phyloP scores from a whole-genome alignment of 495 filamentous ascomycete species.

The Daldinia grandis region DNA sequence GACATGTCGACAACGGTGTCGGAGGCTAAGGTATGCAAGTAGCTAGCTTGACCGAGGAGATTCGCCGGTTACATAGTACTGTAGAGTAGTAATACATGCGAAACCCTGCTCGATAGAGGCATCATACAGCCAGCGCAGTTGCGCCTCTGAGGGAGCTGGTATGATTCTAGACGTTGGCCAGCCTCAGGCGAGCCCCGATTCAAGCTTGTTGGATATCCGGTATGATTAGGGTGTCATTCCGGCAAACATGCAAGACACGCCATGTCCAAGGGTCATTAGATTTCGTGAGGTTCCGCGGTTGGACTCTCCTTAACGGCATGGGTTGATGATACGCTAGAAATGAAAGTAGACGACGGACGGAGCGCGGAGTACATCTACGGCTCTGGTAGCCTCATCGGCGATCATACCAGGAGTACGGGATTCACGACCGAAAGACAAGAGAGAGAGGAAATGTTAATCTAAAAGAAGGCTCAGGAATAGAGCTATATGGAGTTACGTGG shows the following conservation, averaged over 20 bases:
- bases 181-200: slow-evolving; percentile 40
- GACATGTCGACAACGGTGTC: slow-evolving; percentile 12
- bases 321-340: slow-evolving; percentile 37
- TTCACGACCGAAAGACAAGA: slow-evolving; percentile 16
- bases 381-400: slow-evolving; percentile 38
- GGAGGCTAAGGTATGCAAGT: slow-evolving; percentile 25
- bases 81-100: slow-evolving; percentile 22
- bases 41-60: slow-evolving; percentile 34
- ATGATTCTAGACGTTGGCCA: slow-evolving; percentile 20
- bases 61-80: slow-evolving; percentile 29
- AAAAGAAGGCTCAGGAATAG: slow-evolving; percentile 10
- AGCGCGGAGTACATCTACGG: slow-evolving; percentile 28
- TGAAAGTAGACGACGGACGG: slow-evolving; percentile 33
- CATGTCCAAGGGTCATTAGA: slow-evolving; percentile 36
- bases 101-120: slow-evolving; percentile 29
- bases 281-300: slow-evolving; percentile 33
- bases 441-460: slow-evolving; percentile 1
- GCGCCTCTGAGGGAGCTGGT: slow-evolving; percentile 11
- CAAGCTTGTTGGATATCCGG: slow-evolving; percentile 41
- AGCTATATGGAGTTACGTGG: slow-evolving; percentile 26
- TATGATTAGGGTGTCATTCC: slow-evolving; percentile 41
- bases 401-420: slow-evolving; percentile 16
- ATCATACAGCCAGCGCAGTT: slow-evolving; percentile 23
- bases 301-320: slow-evolving; percentile 20
- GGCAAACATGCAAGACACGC: slow-evolving; percentile 36